A percentile compares a stretch with the other conserved stretches of the same genome.
phyloP scores from a whole-genome alignment of 225 moss, liverwort and hornwort species.

The Rhytidiadelphus loreus region DNA sequence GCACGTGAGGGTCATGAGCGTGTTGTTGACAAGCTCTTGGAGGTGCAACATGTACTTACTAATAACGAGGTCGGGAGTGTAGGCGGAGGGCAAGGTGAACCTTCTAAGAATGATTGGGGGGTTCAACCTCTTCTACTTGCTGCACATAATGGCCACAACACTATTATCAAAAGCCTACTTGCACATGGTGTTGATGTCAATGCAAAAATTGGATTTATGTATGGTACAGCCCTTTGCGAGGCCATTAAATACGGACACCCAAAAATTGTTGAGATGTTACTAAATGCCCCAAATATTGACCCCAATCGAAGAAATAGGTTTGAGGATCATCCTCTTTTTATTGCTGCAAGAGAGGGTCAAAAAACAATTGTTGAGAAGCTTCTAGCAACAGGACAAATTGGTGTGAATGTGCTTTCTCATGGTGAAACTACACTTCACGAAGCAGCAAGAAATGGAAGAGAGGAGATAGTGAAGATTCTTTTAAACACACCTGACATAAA shows the following conservation, averaged over 20 bases:
- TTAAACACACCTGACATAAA: neutral
- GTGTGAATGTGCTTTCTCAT: neutral
- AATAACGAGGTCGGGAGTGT: too few relatives aligned
- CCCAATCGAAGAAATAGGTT: accelerated
- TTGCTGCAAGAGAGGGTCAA: neutral
- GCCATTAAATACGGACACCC: accelerated
- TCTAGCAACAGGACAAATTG: neutral
- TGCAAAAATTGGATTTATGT: neutral
- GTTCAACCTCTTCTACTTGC: neutral
- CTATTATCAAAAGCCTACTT: neutral
- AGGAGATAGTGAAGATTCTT: neutral
- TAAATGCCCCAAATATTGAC: neutral
- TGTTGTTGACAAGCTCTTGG: neutral
- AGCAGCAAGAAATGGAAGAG: neutral
- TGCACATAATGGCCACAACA: too few relatives aligned
- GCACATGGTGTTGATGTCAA: neutral
- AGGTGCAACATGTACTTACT: neutral
- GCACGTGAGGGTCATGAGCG: neutral
- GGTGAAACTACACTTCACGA: neutral
- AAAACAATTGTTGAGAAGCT: neutral
- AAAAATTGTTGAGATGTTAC: neutral
- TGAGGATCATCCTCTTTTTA: accelerated
- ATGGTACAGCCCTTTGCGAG: neutral
- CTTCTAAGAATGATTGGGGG: neutral
- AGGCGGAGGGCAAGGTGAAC: too few relatives aligned